Base-by-base conservation (phyloP, 2,329 filamentous ascomycete species). In the Fusarium vanettenii region DNA sequence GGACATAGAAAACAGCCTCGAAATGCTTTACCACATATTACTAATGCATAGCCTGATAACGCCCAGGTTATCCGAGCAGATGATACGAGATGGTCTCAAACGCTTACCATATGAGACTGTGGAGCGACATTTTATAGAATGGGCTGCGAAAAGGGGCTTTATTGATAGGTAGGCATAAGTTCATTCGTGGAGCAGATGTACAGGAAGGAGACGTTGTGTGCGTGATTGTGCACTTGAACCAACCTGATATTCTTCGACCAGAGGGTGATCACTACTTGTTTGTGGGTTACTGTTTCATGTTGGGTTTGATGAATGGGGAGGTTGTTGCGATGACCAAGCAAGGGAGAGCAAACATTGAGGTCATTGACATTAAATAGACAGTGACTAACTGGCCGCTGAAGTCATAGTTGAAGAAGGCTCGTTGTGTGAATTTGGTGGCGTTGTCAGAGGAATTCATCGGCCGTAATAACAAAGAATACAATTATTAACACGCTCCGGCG, bases 201-300 rank as follows among this genome's bases (percentile, higher is more conserved):
- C 0, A 3, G 0, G 14, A 11, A 0, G 16, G 35, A 14, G 41
- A 69, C 29, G 5, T 65, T 1, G 41, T 69, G 6, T 69, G 35
- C 2, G 18, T 16, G 0, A 18, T 70, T 4, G n/a, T n/a, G 18
- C 25, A 31, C 14, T 50, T 1, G 1, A 8, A 0, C 0, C 4
- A 22, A 2, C 35, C 39, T 1, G 43, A 16, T 0, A 25, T 70
- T 2, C 66, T 69, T 8, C 59, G 60, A 0, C 60, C 52, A 0
- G 4, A 60, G 5, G n/a, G 6, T 0, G 33, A 29, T 2, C 60
- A 69, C 9, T 60, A 43, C 2, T 33, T 35, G 6, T 69, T 69
- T 31, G 41, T 70, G 14, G 16, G 29, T 0, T 37, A n/a, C 31
- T 66, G 55, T n/a, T 70, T 65, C 6, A 29, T 70, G 6, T 1